Percentiles rank a stretch among this genome's conserved stretches.
phyloP scores from a whole-genome alignment of 2,329 filamentous ascomycete species.

The Fusarium sp. region DNA sequence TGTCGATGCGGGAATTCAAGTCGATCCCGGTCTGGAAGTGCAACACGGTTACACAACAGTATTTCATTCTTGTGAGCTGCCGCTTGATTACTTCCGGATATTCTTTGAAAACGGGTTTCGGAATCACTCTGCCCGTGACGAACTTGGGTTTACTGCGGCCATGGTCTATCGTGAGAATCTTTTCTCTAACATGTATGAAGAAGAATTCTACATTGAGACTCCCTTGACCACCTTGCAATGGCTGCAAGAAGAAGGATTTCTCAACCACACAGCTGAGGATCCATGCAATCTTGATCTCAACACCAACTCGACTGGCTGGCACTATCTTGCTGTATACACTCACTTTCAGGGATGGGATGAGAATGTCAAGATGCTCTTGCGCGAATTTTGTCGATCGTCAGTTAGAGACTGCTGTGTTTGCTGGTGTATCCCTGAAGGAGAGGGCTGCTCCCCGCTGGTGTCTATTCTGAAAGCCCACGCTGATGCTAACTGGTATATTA shows the following conservation, averaged over 20 bases:
- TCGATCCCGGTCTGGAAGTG: background rate
- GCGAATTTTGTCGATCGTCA: background rate
- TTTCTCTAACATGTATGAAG: no score
- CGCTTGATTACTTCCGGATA: background rate
- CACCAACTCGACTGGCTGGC: background rate
- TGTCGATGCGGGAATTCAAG: background rate
- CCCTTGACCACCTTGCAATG: background rate
- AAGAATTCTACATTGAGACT: no score
- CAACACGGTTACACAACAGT: background rate
- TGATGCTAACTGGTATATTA: no score
- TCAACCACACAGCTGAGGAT: background rate
- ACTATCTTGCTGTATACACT: background rate
- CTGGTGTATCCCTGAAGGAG: background rate
- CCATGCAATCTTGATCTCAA: background rate
- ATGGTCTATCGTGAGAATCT: background rate
- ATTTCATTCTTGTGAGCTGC: background rate
- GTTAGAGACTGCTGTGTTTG: background rate
- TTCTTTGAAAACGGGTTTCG: background rate
- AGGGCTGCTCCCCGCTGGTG: background rate
- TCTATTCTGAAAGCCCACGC: background rate
- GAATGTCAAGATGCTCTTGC: accelerated
- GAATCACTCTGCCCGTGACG: background rate
- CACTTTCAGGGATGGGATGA: accelerated
- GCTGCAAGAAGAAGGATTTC: background rate
- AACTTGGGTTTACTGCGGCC: background rate